A percentile compares a stretch with the other conserved stretches of the same genome.
These are phyloP conservation scores for Exophiala sp. DNA, from an alignment of 2,329 filamentous ascomycete genomes.

Conservation along the genomic window DNA sequence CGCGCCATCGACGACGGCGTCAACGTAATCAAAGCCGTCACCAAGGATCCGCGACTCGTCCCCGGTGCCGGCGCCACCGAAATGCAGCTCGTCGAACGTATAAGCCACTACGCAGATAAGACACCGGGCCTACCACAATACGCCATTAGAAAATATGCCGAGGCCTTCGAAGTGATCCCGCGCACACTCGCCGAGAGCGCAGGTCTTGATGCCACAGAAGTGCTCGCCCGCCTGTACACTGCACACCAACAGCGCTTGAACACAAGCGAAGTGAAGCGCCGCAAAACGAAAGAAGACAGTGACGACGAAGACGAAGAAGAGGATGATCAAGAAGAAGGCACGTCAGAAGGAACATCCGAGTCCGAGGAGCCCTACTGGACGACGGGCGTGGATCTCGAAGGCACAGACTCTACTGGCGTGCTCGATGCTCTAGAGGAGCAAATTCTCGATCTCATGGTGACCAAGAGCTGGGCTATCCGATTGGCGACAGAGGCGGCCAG, in stretches of 20 bases:
- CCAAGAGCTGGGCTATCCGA: conserved; percentile 96
- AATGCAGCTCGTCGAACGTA: conserved; percentile 86
- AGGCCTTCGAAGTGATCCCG: conserved; percentile 96
- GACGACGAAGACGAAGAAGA: conserved; percentile 25
- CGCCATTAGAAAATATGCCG: conserved; percentile 94
- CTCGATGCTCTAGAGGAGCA: conserved; percentile 83
- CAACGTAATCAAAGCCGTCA: conserved; percentile 98
- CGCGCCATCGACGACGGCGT: conserved; percentile 96
- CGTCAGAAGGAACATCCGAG: conserved; percentile 38
- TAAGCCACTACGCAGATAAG: conserved; percentile 86
- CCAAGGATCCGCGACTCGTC: conserved; percentile 83
- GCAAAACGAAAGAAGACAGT: conserved; percentile 22
- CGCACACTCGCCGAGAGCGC: conserved; percentile 92
- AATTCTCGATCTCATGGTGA: conserved; percentile 85
- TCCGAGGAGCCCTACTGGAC: conserved; percentile 78
- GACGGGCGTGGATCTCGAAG: conserved; percentile 92
- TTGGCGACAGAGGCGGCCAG: conserved; percentile 91
- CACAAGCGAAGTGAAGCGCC: conserved; percentile 21
- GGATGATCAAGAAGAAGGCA: conserved; percentile 32
- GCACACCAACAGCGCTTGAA: conserved; percentile 64
- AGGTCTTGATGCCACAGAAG: conserved; percentile 94
- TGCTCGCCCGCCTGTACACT: conserved; percentile 86
- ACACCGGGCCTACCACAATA: conserved; percentile 92
- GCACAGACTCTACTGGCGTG: conserved; percentile 73
- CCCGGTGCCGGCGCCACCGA: conserved; percentile 93